Evolutionary conservation across 257 asterid genomes (phyloP), one percentile per base, ranked within the genome.

Genomic region (Prunella vulgaris): DNA sequence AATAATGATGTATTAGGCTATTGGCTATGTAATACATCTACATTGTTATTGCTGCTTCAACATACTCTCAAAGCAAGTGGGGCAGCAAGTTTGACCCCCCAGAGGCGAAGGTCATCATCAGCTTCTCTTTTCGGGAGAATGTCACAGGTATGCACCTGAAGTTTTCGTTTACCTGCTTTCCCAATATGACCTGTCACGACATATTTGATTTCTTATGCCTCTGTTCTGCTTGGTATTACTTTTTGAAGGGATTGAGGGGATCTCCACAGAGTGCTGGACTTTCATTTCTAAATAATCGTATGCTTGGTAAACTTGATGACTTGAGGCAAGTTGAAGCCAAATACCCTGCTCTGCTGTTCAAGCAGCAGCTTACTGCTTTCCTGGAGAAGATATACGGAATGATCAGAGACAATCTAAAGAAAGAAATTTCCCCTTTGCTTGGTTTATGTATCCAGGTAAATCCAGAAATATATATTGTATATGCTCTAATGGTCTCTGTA

Each of bases 321-420:
- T 77, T 93, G 70, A 92, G 99, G 56, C 99, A 93, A 77, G 97
- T 93, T 73, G 99, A 93, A 80, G 99, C 99, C 70, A 94, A 94
- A 71, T 94, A 94, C 77, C 99, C 97, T 71, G 99, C 99, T 65
- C 84, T 94, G 79, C 78, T 94, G 83, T 94, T 94, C 86, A 90
- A 94, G 86, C 99, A 90, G 85, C 99, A 94, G 86, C 97, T 94
- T 63, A 94, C 99, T 74, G 99, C 99, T 81, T 94, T 88, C 84
- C 89, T 94, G 80, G 97, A 94, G 84, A 94, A 94, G 87, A 91
- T 94, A 69, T 94, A 94, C 84, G 99, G 99, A 69, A 79, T 87
- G 87, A 89, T 94, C 73, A 86, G 99, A 73, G 99, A 94, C 80
- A 94, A 86, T 81, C 79, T 94, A 70, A 94, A 94, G 88, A 94